Percentiles rank a stretch among this genome's conserved stretches.
Conservation (phyloP, 495 filamentous ascomycete species). For the Podospora pseudoanserina region DNA sequence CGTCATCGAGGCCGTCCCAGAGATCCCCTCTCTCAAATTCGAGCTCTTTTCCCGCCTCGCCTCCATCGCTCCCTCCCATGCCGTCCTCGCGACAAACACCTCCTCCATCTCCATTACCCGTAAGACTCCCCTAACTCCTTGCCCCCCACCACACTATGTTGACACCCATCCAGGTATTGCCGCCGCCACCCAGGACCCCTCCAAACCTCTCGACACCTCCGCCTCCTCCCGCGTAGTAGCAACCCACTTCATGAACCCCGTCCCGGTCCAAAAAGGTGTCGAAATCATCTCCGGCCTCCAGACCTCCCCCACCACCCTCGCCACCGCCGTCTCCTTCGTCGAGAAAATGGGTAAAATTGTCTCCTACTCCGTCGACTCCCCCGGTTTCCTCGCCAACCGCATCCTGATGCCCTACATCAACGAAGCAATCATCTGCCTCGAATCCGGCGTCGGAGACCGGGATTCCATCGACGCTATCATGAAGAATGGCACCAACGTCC, state of each 20-base stretch:
- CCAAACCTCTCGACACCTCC: slow-evolving; percentile 68
- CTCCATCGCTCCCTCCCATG: slow-evolving; percentile 75
- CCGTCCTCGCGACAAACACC: slow-evolving; percentile 95
- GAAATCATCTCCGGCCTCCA: slow-evolving; percentile 95
- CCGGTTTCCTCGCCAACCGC: slow-evolving; percentile 92
- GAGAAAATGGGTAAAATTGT: slow-evolving; percentile 90
- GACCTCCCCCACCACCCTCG: slow-evolving; percentile 75
- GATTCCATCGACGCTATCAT: slow-evolving; percentile 97
- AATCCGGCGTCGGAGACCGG: slow-evolving; percentile 81
- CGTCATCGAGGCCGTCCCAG: slow-evolving; percentile 95
- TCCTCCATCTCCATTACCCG: slow-evolving; percentile 96
- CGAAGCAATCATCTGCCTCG: slow-evolving; percentile 93
- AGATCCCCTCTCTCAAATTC: slow-evolving; percentile 82
- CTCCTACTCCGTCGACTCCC: slow-evolving; percentile 79
- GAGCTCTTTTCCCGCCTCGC: slow-evolving; percentile 84
- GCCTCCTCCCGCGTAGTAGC: slow-evolving; percentile 85
- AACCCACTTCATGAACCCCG: slow-evolving; percentile 99
- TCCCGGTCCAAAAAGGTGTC: slow-evolving; percentile 94
- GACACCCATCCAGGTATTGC: slow-evolving; percentile 54
- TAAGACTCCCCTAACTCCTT: too few relatives aligned
- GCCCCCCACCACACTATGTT: too few relatives aligned
- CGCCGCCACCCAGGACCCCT: slow-evolving; percentile 63
- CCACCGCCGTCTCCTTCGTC: slow-evolving; percentile 82
- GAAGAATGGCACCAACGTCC: slow-evolving; percentile 98
- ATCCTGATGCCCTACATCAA: slow-evolving; percentile 99